These are phyloP conservation scores for Nakazawaea peltata DNA, from an alignment of 805 yeast genomes.

Conservation along the genomic window DNA sequence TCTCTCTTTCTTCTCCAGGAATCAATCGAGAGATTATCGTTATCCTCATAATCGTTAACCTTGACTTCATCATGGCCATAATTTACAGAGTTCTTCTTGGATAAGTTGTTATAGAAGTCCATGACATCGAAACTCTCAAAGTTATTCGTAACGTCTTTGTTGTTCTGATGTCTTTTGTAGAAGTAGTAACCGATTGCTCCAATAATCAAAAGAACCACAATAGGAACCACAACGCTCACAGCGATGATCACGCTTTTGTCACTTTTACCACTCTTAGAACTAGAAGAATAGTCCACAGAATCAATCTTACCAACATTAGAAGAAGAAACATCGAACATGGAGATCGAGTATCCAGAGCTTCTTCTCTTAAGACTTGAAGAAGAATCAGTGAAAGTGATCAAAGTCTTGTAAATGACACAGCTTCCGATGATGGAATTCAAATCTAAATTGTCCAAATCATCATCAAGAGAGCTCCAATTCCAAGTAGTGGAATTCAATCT, in stretches of 20 bases:
- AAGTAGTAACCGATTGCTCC: constrained; percentile 6
- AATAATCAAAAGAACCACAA: constrained; percentile 19
- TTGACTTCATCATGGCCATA: constrained; percentile 16
- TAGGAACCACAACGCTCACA: constrained; percentile 25
- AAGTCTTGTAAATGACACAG: constrained; percentile 40
- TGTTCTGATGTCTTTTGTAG: constrained; percentile 18
- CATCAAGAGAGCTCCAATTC: constrained; percentile 31
- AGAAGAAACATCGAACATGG: constrained; percentile 31
- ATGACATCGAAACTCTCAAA: constrained; percentile 14
- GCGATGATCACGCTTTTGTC: constrained; percentile 31
- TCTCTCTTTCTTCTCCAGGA: constrained; percentile 47
- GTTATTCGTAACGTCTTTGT: constrained; percentile 16
- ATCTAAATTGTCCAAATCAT: constrained; percentile 17
- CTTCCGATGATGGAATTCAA: constrained; percentile 34
- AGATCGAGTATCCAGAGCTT: constrained; percentile 22
- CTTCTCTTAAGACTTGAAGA: constrained; percentile 10
- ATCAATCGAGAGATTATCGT: constrained; percentile 39
- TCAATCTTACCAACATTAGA: constrained; percentile 25
- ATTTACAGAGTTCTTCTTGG: constrained; percentile 8
- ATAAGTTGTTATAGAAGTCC: constrained; percentile 20
- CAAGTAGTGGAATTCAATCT: constrained; percentile 30
- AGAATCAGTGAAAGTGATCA: constrained; percentile 28
- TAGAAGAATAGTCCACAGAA: constrained; percentile 21
- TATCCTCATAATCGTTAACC: constrained; percentile 24
- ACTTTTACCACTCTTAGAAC: not conserved